Evolutionary conservation across 257 asterid species (phyloP).

Genomic region (Marsdenia floribunda): DNA sequence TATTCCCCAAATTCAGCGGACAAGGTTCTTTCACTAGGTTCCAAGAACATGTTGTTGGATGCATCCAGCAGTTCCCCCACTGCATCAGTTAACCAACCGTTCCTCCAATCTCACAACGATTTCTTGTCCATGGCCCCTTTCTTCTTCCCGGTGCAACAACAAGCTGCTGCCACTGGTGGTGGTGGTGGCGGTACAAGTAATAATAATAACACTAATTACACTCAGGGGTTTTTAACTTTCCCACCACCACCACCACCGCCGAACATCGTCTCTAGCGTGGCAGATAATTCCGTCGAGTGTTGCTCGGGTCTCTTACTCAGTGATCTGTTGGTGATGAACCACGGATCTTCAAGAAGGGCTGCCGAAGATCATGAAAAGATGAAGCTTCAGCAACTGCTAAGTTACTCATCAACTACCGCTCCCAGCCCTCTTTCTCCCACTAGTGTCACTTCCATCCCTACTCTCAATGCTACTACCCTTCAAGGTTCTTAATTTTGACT

Average conservation of each 20-base stretch:
- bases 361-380: conserved; percentile 37
- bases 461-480: not conserved
- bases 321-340: conserved; percentile 53
- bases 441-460: conserved; percentile 16
- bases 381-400: conserved; percentile 33
- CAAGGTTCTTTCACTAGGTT: conserved; percentile 34
- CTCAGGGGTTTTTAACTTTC: conserved; percentile 31
- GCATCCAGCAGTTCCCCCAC: conserved; percentile 49
- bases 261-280: conserved; percentile 11
- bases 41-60: conserved; percentile 31
- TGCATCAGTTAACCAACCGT: conserved; percentile 63
- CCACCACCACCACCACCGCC: no score
- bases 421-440: conserved; percentile 16
- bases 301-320: conserved; percentile 34
- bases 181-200: not conserved
- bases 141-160: conserved; percentile 42
- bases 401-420: conserved; percentile 21
- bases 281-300: conserved; percentile 19
- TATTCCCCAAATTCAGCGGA: conserved; percentile 41
- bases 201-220: not conserved
- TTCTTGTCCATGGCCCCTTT: conserved; percentile 41
- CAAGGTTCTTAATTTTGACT: conserved; percentile 15
- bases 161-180: conserved; percentile 2
- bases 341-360: conserved; percentile 31
- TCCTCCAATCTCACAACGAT: conserved; percentile 30